phyloP scores from a whole-genome alignment of 495 filamentous ascomycete species.

The Penicillium ucsense region DNA sequence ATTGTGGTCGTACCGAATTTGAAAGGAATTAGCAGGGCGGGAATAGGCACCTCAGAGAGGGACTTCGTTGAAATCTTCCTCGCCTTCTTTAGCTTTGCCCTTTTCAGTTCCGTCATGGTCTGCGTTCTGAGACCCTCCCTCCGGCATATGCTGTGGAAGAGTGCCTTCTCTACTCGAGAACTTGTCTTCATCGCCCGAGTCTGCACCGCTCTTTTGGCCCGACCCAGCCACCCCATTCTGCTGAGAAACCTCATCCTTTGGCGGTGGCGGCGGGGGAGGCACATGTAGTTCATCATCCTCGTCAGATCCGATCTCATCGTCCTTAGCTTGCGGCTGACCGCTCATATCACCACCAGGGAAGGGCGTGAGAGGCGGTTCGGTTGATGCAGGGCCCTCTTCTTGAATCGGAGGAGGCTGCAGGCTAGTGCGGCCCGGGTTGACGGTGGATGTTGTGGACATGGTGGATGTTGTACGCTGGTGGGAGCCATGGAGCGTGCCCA shows the following conservation, averaged over 20 bases:
- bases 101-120: slow-evolving; percentile 8
- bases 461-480: slow-evolving; percentile 36
- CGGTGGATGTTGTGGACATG: slow-evolving; percentile 14
- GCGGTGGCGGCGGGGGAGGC: slow-evolving; percentile 22
- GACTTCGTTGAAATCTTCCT: slow-evolving; percentile 35
- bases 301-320: slow-evolving; percentile 21
- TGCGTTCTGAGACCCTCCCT: slow-evolving; percentile 12
- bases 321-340: slow-evolving; percentile 20
- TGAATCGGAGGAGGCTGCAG: slow-evolving; percentile 9
- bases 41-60: slow-evolving; percentile 20
- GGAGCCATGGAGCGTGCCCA: slow-evolving; percentile 38
- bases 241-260: slow-evolving; percentile 24
- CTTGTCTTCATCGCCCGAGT: slow-evolving; percentile 3
- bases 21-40: neutral
- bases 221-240: slow-evolving; percentile 13
- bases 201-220: slow-evolving; percentile 2
- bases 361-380: slow-evolving; percentile 33
- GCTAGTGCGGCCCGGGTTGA: slow-evolving; percentile 17
- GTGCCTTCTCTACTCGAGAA: slow-evolving; percentile 10
- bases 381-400: slow-evolving; percentile 5
- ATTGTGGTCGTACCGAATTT: slow-evolving; percentile 9
- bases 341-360: slow-evolving; percentile 33
- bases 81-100: slow-evolving; percentile 25
- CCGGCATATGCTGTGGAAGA: slow-evolving; percentile 17
- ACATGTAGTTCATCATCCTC: slow-evolving; percentile 11